These are phyloP conservation scores for Brassica hybrid DNA, from an alignment of 441 rosid genomes.

Conservation along the genomic window DNA sequence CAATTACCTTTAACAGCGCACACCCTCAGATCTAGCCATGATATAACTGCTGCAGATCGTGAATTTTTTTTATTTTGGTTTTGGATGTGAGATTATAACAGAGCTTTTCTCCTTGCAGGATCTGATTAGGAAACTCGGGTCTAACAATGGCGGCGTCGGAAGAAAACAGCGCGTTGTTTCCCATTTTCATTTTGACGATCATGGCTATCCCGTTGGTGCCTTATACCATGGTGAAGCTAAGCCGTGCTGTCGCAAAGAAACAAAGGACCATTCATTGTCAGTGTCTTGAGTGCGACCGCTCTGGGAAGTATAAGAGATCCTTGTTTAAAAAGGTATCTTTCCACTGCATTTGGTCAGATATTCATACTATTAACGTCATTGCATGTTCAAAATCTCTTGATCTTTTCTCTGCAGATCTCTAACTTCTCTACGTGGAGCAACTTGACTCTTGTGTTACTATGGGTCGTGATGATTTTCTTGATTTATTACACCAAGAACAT, in stretches of 20 bases:
- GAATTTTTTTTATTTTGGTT: not conserved
- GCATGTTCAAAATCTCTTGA: slow-evolving; percentile 47
- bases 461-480: slow-evolving; percentile 86
- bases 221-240: slow-evolving; percentile 74
- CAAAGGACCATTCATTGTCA: slow-evolving; percentile 77
- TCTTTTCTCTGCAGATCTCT: slow-evolving; percentile 62
- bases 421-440: slow-evolving; percentile 95
- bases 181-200: slow-evolving; percentile 92
- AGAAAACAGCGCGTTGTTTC: slow-evolving; percentile 84
- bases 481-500: slow-evolving; percentile 86
- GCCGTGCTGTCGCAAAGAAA: slow-evolving; percentile 73
- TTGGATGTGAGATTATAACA: slow-evolving; percentile 18
- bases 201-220: slow-evolving; percentile 96
- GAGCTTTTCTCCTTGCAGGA: slow-evolving; percentile 29
- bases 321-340: slow-evolving; percentile 73
- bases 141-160: slow-evolving; percentile 48
- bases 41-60: slow-evolving; percentile 9
- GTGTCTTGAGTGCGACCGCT: slow-evolving; percentile 78
- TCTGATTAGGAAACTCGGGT: slow-evolving; percentile 38
- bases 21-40: slow-evolving; percentile 26
- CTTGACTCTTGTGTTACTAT: slow-evolving; percentile 80
- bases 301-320: slow-evolving; percentile 88
- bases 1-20: not conserved
- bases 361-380: not conserved
- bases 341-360: not conserved